Base-by-base conservation (phyloP, 352 stramenopile species). In the Globisporangium alternatum region DNA sequence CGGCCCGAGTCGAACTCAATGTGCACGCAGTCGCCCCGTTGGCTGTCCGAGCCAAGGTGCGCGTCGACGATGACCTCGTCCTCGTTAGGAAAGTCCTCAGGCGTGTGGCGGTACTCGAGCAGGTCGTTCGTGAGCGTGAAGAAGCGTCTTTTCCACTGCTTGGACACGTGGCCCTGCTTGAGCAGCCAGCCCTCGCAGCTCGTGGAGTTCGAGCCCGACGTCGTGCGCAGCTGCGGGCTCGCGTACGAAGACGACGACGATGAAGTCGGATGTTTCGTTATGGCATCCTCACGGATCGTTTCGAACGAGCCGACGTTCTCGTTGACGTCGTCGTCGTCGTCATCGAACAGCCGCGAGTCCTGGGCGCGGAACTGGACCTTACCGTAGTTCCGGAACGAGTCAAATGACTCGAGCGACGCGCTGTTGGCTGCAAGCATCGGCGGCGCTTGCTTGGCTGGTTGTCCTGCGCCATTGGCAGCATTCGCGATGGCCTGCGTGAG, bases 61-160 rank as follows among this genome's bases (percentile, higher is more conserved):
- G 90, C 80, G 51, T 85, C 75, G 1, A 84, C 64, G 12, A 92
- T 72, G 37, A 75, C 65, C 13, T 86, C 68, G 22, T 84, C 74
- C 7, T 75, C 76, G 1, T 76, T 81, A 3, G 80, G 53, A n/a
- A 75, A 64, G n/a, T 84, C 74, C 30, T 75, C 72, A 0, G 83
- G 80, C 1, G 67, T 65, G 31, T 91, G 78, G 8, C 81, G 81
- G 53, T 92, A 87, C 66, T 87, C 73, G 17, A 94, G 64, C 68
- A 80, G 82, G 0, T 75, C 66, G 28, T 83, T 80, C 15, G 74
- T 69, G 6, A 92, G 66, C 25, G 78, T 72, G 63, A 92, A 88
- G 58, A 88, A 92, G 2, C 80, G 73, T 45, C 76, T 71, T 44
- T 82, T 81, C 83, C 83, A 92, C n/a, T 76, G 63, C 9, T 72